phyloP scores from a whole-genome alignment of 129 eudicot species.

The Tanacetum coccineum region DNA sequence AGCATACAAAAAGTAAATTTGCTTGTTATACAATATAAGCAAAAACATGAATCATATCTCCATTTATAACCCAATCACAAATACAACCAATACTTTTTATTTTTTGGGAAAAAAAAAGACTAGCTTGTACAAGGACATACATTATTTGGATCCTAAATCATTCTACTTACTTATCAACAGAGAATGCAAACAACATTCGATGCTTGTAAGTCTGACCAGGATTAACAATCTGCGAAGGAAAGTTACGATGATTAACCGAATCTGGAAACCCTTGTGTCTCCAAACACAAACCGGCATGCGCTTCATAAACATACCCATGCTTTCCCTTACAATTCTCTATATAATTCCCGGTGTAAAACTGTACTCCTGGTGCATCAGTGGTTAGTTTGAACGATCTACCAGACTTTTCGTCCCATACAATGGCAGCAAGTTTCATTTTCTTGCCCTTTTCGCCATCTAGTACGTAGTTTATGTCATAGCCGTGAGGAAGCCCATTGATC shows the following conservation, averaged over 20 bases:
- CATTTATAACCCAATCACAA: background rate
- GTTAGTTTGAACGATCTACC: slow-evolving; percentile 56
- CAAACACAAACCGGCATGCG: slow-evolving; percentile 68
- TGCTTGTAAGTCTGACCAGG: slow-evolving; percentile 67
- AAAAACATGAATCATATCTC: slow-evolving; percentile 7
- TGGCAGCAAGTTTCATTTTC: slow-evolving; percentile 54
- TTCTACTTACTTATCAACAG: slow-evolving; percentile 22
- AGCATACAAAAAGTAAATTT: too few relatives aligned
- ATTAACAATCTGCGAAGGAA: slow-evolving; percentile 68
- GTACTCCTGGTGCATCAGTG: slow-evolving; percentile 66
- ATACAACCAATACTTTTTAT: background rate
- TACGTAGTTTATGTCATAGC: slow-evolving; percentile 71
- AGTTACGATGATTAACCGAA: slow-evolving; percentile 77
- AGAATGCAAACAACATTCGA: slow-evolving; percentile 55
- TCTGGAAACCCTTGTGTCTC: slow-evolving; percentile 97
- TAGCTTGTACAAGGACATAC: background rate
- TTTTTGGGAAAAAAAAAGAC: background rate
- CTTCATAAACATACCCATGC: slow-evolving; percentile 57
- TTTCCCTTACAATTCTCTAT: slow-evolving; percentile 60
- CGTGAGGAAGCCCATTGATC: slow-evolving; percentile 50
- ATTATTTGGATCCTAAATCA: background rate
- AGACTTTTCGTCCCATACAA: slow-evolving; percentile 48
- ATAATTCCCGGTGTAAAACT: slow-evolving; percentile 69
- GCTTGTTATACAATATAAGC: too few relatives aligned
- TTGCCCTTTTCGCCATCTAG: slow-evolving; percentile 43